phyloP scores from a whole-genome alignment of 139 green algal species.

The Gonium pectorale region DNA sequence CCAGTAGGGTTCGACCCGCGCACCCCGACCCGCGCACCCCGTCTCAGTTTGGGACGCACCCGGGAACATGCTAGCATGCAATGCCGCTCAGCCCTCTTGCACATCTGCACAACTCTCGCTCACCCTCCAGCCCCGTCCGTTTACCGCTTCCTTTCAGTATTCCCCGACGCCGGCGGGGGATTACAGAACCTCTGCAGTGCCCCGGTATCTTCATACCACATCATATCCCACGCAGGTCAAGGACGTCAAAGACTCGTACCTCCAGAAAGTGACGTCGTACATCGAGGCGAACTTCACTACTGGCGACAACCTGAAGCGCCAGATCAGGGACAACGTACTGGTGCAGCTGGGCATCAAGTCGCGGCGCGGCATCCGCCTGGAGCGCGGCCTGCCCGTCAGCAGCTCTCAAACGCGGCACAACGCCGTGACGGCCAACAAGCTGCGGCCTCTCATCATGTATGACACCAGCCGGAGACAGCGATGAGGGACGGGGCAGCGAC shows the following conservation, averaged over 20 bases:
- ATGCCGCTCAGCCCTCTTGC: too few species aligned
- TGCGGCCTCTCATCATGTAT: constrained; percentile 43
- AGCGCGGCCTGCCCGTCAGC: constrained; percentile 35
- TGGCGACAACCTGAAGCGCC: constrained; percentile 52
- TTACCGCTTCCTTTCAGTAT: too few species aligned
- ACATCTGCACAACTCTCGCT: too few species aligned
- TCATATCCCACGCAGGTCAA: constrained; percentile 40
- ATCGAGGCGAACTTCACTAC: constrained; percentile 55
- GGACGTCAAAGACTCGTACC: constrained; percentile 60
- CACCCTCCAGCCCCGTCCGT: too few species aligned
- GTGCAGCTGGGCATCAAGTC: constrained; percentile 25
- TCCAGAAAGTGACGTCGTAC: constrained; percentile 49
- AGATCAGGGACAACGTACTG: constrained; percentile 1
- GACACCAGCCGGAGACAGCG: constrained; percentile 45
- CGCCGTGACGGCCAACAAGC: constrained; percentile 37
- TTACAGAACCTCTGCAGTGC: neutral
- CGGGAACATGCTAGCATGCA: too few species aligned
- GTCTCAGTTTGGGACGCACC: too few species aligned
- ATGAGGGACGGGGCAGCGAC: neutral
- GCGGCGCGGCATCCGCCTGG: constrained; percentile 25
- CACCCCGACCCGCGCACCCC: too few species aligned
- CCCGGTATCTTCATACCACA: neutral
- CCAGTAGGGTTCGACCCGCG: too few species aligned
- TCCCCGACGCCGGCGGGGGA: too few species aligned
- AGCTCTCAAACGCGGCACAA: constrained; percentile 36